Conservation (phyloP, 2,329 filamentous ascomycete species). For the Exophiala alcalophila region DNA sequence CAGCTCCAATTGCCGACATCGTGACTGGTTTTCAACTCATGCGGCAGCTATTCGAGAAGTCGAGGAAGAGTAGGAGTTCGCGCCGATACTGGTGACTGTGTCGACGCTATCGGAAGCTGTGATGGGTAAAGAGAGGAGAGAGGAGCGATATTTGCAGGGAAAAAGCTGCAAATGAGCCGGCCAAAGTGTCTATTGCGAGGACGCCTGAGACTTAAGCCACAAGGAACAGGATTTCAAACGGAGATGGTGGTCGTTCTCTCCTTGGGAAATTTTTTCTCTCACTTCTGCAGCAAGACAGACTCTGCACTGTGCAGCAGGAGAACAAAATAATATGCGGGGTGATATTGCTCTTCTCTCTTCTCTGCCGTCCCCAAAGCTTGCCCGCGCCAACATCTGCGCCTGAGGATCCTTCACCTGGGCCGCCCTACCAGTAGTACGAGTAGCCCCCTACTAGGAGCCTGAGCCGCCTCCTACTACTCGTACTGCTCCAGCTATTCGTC, state of each 20-base stretch:
- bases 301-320: too few species aligned
- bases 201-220: conserved; percentile 9
- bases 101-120: not conserved
- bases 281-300: too few species aligned
- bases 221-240: conserved; percentile 5
- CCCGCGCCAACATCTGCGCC: too few species aligned
- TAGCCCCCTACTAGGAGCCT: too few species aligned
- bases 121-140: conserved; percentile 3
- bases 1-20: conserved; percentile 30
- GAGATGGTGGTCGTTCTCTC: conserved; percentile 9
- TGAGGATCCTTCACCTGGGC: too few species aligned
- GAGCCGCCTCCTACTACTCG: too few species aligned
- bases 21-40: conserved; percentile 24
- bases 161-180: conserved; percentile 3
- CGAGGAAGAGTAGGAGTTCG: conserved; percentile 1
- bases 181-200: conserved; percentile 7
- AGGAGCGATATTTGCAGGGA: conserved; percentile 1
- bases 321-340: too few species aligned
- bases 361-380: too few species aligned
- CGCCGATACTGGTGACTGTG: conserved; percentile 1
- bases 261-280: conserved; percentile 23
- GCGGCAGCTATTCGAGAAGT: conserved; percentile 28
- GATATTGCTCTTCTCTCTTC: too few species aligned
- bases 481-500: too few species aligned
- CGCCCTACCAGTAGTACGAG: too few species aligned